These are phyloP conservation scores for Penstemon barbatus DNA, from an alignment of 257 asterid species.

Conservation along the genomic window DNA sequence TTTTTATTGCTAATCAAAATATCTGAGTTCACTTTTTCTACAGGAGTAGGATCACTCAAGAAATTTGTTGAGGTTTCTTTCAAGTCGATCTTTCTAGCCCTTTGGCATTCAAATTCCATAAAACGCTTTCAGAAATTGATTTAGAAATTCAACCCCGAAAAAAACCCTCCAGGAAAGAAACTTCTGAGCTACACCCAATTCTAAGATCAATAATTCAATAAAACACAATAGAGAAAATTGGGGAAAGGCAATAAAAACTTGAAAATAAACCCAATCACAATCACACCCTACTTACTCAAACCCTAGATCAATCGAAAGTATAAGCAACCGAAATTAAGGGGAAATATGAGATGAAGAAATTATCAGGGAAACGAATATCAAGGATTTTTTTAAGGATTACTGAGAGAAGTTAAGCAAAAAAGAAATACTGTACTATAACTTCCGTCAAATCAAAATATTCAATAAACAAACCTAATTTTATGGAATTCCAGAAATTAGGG, in stretches of 20 bases:
- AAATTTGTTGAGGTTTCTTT: conserved; percentile 35
- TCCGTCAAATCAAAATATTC: neutral
- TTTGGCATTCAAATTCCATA: conserved; percentile 96
- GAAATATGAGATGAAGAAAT: neutral
- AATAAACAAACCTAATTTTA: neutral
- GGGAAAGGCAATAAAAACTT: conserved; percentile 4
- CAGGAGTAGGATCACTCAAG: conserved; percentile 36
- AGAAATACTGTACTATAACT: too few species aligned
- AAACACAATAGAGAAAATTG: conserved; percentile 4
- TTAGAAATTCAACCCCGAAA: conserved; percentile 22
- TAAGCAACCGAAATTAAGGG: neutral
- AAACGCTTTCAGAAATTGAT: conserved; percentile 34
- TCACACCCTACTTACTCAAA: conserved; percentile 43
- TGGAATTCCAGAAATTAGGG: conserved; percentile 16
- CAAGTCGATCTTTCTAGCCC: conserved; percentile 41
- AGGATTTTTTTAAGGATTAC: neutral
- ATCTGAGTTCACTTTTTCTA: conserved; percentile 29
- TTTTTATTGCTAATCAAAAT: conserved; percentile 24
- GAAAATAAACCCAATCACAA: conserved; percentile 39
- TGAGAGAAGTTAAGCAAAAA: conserved; percentile 1
- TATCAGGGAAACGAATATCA: conserved; percentile 2
- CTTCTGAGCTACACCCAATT: conserved; percentile 17
- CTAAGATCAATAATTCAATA: conserved; percentile 12
- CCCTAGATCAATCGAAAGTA: conserved; percentile 27
- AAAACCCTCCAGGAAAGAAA: conserved; percentile 17